Evolutionary conservation across 768 basidiomycete genomes (phyloP).

Genomic region (Lentinula raphanica): DNA sequence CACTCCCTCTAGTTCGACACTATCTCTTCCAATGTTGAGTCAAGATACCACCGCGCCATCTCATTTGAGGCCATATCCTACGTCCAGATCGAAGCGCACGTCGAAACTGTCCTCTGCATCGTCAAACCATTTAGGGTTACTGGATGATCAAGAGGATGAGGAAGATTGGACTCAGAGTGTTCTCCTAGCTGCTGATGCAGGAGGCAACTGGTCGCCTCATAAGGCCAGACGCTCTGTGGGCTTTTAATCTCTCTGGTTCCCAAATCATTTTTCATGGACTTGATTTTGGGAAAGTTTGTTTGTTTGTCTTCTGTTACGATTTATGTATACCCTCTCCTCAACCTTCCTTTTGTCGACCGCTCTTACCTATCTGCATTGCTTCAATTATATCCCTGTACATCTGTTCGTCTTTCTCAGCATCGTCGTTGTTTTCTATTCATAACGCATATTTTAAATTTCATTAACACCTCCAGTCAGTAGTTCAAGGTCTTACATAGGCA

Average conservation of each 20-base stretch:
- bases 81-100: slow-evolving; percentile 7
- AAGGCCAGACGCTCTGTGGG: not conserved
- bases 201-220: slow-evolving; percentile 24
- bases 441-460: not conserved
- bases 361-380: slow-evolving; percentile 1
- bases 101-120: slow-evolving; percentile 25
- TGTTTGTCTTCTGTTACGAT: not conserved
- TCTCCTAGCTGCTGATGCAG: slow-evolving; percentile 59
- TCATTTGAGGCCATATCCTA: slow-evolving; percentile 11
- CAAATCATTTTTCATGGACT: not conserved
- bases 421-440: not conserved
- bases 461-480: too few relatives aligned
- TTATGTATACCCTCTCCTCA: not conserved
- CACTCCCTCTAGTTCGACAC: slow-evolving; percentile 11
- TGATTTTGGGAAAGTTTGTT: not conserved
- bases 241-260: not conserved
- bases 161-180: slow-evolving; percentile 77
- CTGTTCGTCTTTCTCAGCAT: not conserved
- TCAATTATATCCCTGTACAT: not conserved
- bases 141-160: slow-evolving; percentile 40
- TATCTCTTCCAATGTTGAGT: slow-evolving; percentile 3
- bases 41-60: slow-evolving; percentile 1
- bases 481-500: too few relatives aligned
- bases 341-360: not conserved
- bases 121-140: slow-evolving; percentile 43